Evolutionary conservation across 108 stramenopile species (phyloP).

Genomic region (Epithemia pelagica): DNA sequence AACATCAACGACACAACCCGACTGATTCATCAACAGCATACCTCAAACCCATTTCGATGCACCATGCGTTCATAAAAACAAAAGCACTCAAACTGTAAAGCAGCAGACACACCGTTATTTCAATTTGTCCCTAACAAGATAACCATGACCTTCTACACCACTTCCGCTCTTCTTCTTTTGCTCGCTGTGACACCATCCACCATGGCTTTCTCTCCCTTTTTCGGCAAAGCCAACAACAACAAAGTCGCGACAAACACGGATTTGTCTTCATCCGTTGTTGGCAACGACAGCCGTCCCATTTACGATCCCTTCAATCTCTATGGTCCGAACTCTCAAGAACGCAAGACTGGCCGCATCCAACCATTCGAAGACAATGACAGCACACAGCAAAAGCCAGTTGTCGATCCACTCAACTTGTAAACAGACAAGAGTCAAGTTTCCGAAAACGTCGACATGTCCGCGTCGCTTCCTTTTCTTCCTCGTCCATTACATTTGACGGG

Average conservation of each 20-base stretch:
- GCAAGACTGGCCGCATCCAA: constrained; percentile 36
- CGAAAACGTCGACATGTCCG: constrained; percentile 28
- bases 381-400: not conserved
- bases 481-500: constrained; percentile 60
- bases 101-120: not conserved
- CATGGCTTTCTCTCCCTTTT: not conserved
- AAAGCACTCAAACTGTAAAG: too few species aligned
- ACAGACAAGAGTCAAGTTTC: constrained; percentile 6
- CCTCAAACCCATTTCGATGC: not conserved
- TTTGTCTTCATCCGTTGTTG: too few species aligned
- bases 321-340: constrained; percentile 19
- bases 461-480: constrained; percentile 65
- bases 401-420: constrained; percentile 2
- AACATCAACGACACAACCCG: too few species aligned
- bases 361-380: not conserved
- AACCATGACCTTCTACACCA: not conserved
- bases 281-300: not conserved
- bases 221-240: not conserved
- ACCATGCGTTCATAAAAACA: not conserved
- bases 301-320: constrained; percentile 23
- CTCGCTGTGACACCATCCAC: not conserved
- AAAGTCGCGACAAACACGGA: not conserved
- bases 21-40: not conserved
- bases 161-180: not conserved
- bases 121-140: not conserved